Base-by-base conservation (phyloP, 2,329 filamentous ascomycete species). In the Teratosphaeriaceae sp. region DNA sequence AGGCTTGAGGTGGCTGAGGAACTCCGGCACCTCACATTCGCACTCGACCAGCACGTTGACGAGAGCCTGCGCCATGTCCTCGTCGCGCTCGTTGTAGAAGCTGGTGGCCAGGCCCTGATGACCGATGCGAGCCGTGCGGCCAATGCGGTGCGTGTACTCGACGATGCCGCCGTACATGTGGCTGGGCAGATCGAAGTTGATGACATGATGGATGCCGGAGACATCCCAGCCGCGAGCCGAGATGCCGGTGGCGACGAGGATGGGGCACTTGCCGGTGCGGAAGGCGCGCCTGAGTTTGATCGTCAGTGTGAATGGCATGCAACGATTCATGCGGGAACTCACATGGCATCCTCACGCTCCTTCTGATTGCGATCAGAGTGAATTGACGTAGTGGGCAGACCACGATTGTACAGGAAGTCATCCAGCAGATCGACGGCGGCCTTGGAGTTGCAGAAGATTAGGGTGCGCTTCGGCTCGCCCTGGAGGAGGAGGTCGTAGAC, bases 81-180 rank as follows among this genome's bases (percentile, higher is more conserved):
- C 78, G 55, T 97, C 85, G 1, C 75, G 71, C 1, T 89, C 82
- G 20, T 82, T 87, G 71, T 84, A 97, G 69, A 98, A 90, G 0
- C 90, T 95, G 0, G 85, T 90, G 0, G 92, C 89, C 4, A 88
- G 69, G 15, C 92, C 92, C 34, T 77, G 75, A 53, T 95, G 85
- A 2, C 92, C 92, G 59, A 96, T 96, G 41, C 92, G 87, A 42
- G 86, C 92, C 53, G 92, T 98, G 47, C 92, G 89, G 49, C 92
- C 92, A 60, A 97, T 97, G 11, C 92, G 87, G 60, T 98, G 92
- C 20, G 85, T 81, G 56, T 97, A 98, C 62, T 97, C 92, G 38
- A 86, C 81, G 43, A 96, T 94, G 2, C 89, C 90, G n/a, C 88
- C 88, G 54, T 90, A 76, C 1, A 79, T 71, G 33, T 73, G 67